Evolutionary conservation across 2,329 filamentous ascomycete genomes (phyloP).

Genomic region (Penicillium hordei): DNA sequence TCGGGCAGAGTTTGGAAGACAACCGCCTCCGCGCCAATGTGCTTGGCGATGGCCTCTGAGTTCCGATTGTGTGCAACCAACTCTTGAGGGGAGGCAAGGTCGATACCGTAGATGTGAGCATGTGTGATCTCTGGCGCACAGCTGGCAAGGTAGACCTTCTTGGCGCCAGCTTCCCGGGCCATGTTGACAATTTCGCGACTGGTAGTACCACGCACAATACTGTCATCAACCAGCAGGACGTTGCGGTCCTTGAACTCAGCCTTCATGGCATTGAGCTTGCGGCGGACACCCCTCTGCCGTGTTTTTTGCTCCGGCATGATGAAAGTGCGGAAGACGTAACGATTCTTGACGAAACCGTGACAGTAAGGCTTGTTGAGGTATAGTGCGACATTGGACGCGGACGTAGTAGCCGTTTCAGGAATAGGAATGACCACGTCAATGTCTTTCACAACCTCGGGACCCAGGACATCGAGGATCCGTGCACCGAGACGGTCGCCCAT

Average conservation of each 20-base stretch:
- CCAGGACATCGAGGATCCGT: constrained; percentile 66
- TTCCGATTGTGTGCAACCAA: constrained; percentile 69
- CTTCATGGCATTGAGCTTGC: constrained; percentile 84
- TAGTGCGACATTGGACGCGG: constrained; percentile 73
- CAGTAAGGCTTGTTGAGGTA: constrained; percentile 73
- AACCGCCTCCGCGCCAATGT: constrained; percentile 73
- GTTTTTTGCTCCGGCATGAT: constrained; percentile 81
- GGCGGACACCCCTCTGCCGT: constrained; percentile 79
- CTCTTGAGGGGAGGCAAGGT: constrained; percentile 69
- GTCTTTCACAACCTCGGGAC: constrained; percentile 66
- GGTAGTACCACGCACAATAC: constrained; percentile 83
- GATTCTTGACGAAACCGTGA: constrained; percentile 84
- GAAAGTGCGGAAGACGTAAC: constrained; percentile 85
- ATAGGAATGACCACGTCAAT: constrained; percentile 83
- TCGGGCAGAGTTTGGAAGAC: constrained; percentile 76
- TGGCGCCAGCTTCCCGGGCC: constrained; percentile 80
- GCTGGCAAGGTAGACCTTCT: constrained; percentile 77
- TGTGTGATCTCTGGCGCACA: constrained; percentile 81
- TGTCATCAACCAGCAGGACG: constrained; percentile 84
- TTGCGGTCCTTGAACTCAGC: constrained; percentile 79
- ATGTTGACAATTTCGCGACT: constrained; percentile 76
- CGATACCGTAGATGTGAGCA: constrained; percentile 83
- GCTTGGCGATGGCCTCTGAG: constrained; percentile 59
- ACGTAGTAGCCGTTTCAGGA: constrained; percentile 78
- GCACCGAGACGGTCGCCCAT: constrained; percentile 83